phyloP scores from a whole-genome alignment of 768 basidiomycete genomes.

The Neoboletus brunneissimus region DNA sequence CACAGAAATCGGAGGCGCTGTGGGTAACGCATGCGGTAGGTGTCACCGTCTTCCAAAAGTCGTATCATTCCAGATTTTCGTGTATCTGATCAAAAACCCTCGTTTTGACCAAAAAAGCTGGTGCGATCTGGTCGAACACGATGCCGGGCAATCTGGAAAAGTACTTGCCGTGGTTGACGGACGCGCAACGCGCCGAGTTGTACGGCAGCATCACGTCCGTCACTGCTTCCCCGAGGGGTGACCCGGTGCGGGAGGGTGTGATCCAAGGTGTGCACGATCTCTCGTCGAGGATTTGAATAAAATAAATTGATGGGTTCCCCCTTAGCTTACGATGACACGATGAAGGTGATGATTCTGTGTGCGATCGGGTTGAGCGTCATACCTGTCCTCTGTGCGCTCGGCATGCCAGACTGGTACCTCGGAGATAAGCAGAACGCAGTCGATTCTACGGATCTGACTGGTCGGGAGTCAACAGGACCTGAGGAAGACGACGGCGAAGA shows the following conservation, averaged over 20 bases:
- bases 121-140: conserved; percentile 59
- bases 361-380: conserved; percentile 53
- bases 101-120: conserved; percentile 37
- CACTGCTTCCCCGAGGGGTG: conserved; percentile 43
- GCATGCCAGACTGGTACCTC: conserved; percentile 66
- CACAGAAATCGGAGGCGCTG: conserved; percentile 66
- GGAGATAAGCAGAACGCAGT: conserved; percentile 71
- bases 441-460: conserved; percentile 36
- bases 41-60: conserved; percentile 10
- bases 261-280: conserved; percentile 43
- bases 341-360: conserved; percentile 54
- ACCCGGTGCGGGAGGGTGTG: conserved; percentile 63
- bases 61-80: background rate
- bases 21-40: conserved; percentile 60
- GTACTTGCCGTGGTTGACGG: conserved; percentile 50
- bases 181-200: conserved; percentile 42
- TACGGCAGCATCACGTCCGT: conserved; percentile 59
- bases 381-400: conserved; percentile 55
- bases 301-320: background rate
- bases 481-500: background rate
- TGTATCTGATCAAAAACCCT: background rate
- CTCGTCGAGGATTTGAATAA: background rate
- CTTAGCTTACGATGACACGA: conserved; percentile 53
- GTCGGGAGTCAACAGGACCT: conserved; percentile 3
- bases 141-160: conserved; percentile 63